Conservation (phyloP, 441 rosid species). For the Pelargonium fulgidum region DNA sequence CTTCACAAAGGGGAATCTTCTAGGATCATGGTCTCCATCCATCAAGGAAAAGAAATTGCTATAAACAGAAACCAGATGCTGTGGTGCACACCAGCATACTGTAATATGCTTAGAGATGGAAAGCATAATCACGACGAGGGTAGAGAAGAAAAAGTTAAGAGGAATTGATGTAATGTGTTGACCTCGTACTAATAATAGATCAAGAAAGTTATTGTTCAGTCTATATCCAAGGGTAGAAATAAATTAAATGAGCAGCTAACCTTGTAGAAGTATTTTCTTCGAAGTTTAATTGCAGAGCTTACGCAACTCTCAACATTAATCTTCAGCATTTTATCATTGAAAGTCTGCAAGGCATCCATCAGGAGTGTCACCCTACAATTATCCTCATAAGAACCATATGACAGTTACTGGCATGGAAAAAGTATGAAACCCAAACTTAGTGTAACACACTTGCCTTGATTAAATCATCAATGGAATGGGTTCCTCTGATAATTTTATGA, state of each 20-base stretch:
- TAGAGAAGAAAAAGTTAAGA: not conserved
- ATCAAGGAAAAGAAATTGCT: slow-evolving; percentile 14
- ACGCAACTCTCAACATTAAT: slow-evolving; percentile 68
- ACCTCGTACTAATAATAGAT: not conserved
- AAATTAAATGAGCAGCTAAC: slow-evolving; percentile 30
- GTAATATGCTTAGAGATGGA: not conserved
- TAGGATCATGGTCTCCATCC: not conserved
- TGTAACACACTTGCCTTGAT: slow-evolving; percentile 55
- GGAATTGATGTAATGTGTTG: not conserved
- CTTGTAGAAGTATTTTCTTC: slow-evolving; percentile 77
- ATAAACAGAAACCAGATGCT: not conserved
- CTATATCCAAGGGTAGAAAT: not conserved
- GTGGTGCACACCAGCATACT: slow-evolving; percentile 5
- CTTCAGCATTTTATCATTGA: slow-evolving; percentile 74
- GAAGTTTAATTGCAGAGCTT: slow-evolving; percentile 66
- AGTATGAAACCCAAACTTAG: slow-evolving; percentile 10
- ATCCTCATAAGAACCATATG: not conserved
- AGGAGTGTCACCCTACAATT: slow-evolving; percentile 1
- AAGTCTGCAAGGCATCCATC: slow-evolving; percentile 47
- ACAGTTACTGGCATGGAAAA: not conserved
- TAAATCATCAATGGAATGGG: slow-evolving; percentile 81
- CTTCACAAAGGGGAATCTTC: not conserved
- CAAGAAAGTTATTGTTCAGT: not conserved
- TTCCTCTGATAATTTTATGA: slow-evolving; percentile 71
- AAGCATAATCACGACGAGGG: not conserved